phyloP scores from a whole-genome alignment of 2,329 filamentous ascomycete species.

The Botrytis byssoidea region DNA sequence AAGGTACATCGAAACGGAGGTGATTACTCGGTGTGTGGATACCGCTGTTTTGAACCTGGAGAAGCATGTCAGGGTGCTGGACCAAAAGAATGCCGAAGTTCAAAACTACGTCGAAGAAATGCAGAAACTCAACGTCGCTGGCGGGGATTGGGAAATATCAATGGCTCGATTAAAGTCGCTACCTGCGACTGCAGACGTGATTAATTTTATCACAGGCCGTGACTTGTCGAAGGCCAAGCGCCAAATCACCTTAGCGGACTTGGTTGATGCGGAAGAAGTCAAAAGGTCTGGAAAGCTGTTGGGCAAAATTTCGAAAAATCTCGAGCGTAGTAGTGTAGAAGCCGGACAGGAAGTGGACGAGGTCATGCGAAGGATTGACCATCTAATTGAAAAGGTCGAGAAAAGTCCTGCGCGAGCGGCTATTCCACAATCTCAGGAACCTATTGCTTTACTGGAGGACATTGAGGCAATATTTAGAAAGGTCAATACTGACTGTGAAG shows the following conservation, averaged over 20 bases:
- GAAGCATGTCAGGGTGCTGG: conserved; percentile 67
- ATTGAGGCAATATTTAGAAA: conserved; percentile 84
- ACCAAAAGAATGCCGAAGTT: conserved; percentile 68
- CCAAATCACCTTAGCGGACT: conserved; percentile 65
- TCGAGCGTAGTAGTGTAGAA: conserved; percentile 58
- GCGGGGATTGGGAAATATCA: conserved; percentile 66
- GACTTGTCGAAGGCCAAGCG: conserved; percentile 45
- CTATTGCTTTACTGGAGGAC: conserved; percentile 71
- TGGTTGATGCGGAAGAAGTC: conserved; percentile 72
- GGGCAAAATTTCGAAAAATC: conserved; percentile 55
- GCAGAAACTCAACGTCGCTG: conserved; percentile 65
- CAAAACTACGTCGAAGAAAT: conserved; percentile 69
- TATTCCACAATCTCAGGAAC: conserved; percentile 59
- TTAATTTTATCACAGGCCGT: conserved; percentile 60
- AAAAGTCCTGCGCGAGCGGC: conserved; percentile 55
- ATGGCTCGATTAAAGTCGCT: conserved; percentile 63
- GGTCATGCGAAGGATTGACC: conserved; percentile 61
- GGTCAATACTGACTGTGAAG: conserved; percentile 81
- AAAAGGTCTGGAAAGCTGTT: conserved; percentile 69
- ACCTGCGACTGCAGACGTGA: conserved; percentile 64
- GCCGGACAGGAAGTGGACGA: conserved; percentile 59
- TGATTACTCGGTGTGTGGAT: conserved; percentile 76
- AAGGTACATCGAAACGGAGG: conserved; percentile 69
- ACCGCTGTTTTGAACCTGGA: conserved; percentile 85
- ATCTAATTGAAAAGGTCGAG: conserved; percentile 62